These are phyloP conservation scores for Mortierella sp. DNA, from an alignment of 371 early-diverging fungal genomes.

Conservation along the genomic window DNA sequence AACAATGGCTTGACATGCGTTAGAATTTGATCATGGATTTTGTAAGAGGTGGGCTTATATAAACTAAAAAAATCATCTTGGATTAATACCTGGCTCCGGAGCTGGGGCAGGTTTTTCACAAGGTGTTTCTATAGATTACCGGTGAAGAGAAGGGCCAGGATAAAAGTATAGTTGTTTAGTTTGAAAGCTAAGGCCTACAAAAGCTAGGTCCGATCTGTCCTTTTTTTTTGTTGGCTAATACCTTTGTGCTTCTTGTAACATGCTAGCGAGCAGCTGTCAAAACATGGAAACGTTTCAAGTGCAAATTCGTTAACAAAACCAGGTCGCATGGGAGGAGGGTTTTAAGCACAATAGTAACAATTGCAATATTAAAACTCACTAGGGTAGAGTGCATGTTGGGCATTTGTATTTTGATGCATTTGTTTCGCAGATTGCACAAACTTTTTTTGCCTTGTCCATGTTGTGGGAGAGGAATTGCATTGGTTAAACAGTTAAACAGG, in stretches of 20 bases:
- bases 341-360: background rate
- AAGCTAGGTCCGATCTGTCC: background rate
- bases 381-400: constrained; percentile 46
- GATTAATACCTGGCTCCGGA: constrained; percentile 48
- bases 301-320: background rate
- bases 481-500: background rate
- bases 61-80: background rate
- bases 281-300: background rate
- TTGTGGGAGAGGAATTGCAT: background rate
- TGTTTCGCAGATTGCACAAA: constrained; percentile 43
- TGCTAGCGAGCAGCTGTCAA: constrained; percentile 42
- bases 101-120: constrained; percentile 47
- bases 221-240: background rate
- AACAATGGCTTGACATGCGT: background rate
- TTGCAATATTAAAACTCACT: constrained; percentile 23
- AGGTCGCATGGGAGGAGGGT: background rate
- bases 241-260: constrained; percentile 57
- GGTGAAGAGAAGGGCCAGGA: background rate
- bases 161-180: background rate
- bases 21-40: background rate
- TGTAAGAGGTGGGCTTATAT: background rate
- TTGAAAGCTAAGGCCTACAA: background rate
- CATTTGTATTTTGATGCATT: constrained; percentile 52
- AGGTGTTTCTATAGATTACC: constrained; percentile 25
- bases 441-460: constrained; percentile 52